Evolutionary conservation across 2,329 filamentous ascomycete species (phyloP).

Genomic region (Aspergillus sp.): DNA sequence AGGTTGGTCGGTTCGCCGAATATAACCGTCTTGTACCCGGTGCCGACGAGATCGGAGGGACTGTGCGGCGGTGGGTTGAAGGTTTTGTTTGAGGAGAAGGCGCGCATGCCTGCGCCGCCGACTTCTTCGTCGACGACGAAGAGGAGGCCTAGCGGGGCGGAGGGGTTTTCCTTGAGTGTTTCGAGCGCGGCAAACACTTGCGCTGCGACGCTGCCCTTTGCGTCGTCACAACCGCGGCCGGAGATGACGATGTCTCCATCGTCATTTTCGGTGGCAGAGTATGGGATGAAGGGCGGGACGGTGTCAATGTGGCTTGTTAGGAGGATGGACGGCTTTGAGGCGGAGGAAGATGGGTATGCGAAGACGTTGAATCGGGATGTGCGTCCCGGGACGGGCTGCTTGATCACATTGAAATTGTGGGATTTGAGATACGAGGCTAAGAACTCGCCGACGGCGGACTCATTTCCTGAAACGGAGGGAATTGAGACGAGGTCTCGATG

Average conservation of each 20-base stretch:
- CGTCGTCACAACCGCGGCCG: constrained; percentile 49
- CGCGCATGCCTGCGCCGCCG: constrained; percentile 75
- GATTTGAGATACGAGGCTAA: constrained; percentile 65
- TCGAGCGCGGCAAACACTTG: constrained; percentile 46
- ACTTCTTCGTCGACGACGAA: constrained; percentile 81
- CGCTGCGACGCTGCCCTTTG: constrained; percentile 47
- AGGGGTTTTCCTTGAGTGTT: constrained; percentile 42
- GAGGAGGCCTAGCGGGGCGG: constrained; percentile 50
- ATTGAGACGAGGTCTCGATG: constrained; percentile 75
- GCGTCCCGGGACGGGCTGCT: constrained; percentile 45
- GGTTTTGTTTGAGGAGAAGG: constrained; percentile 46
- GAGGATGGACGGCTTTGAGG: constrained; percentile 34
- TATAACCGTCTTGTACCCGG: constrained; percentile 66
- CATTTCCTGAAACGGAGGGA: constrained; percentile 69
- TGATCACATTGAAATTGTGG: constrained; percentile 63
- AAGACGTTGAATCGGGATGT: constrained; percentile 70
- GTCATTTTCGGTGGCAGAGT: constrained; percentile 39
- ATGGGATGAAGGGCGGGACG: constrained; percentile 52
- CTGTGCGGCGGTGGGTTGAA: constrained; percentile 43
- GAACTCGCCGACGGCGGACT: constrained; percentile 67
- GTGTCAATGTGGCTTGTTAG: constrained; percentile 78
- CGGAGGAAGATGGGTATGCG: constrained; percentile 51
- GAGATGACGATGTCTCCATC: constrained; percentile 36
- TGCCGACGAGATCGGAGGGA: constrained; percentile 3
- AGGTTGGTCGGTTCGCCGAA: constrained; percentile 94